Evolutionary conservation across 371 early-diverging fungal genomes (phyloP).

Genomic region (Actinomucor elegans): DNA sequence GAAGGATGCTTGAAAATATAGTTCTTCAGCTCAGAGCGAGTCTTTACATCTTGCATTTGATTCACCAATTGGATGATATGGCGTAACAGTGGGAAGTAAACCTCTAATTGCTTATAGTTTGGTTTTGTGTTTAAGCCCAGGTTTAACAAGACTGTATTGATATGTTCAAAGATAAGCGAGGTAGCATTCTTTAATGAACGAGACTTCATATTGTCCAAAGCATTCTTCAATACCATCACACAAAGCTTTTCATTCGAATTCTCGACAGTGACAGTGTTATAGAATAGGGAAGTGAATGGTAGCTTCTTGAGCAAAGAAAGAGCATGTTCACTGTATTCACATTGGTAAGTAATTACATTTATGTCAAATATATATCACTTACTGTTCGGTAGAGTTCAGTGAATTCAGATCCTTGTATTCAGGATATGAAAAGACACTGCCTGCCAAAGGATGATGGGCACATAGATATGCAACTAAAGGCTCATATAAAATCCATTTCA

Average conservation of each 20-base stretch:
- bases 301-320: constrained; percentile 27
- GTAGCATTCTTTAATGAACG: constrained; percentile 23
- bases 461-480: constrained; percentile 42
- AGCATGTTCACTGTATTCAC: constrained; percentile 11
- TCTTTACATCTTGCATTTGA: constrained; percentile 20
- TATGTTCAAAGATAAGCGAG: constrained; percentile 32
- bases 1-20: constrained; percentile 25
- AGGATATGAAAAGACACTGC: constrained; percentile 39
- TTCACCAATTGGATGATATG: constrained; percentile 16
- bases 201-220: constrained; percentile 24
- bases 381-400: constrained; percentile 18
- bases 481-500: constrained; percentile 27
- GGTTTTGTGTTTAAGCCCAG: neutral
- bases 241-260: constrained; percentile 19
- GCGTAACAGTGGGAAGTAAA: constrained; percentile 31
- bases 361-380: constrained; percentile 1
- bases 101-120: constrained; percentile 6
- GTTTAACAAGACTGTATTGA: constrained; percentile 16
- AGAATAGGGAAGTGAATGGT: constrained; percentile 38
- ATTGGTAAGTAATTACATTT: neutral
- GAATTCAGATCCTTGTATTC: constrained; percentile 17
- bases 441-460: constrained; percentile 46
- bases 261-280: constrained; percentile 21
- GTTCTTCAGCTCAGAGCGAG: constrained; percentile 1
- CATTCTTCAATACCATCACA: constrained; percentile 15